Conservation (phyloP, 2,329 filamentous ascomycete genomes). For the Thelonectria rubi region DNA sequence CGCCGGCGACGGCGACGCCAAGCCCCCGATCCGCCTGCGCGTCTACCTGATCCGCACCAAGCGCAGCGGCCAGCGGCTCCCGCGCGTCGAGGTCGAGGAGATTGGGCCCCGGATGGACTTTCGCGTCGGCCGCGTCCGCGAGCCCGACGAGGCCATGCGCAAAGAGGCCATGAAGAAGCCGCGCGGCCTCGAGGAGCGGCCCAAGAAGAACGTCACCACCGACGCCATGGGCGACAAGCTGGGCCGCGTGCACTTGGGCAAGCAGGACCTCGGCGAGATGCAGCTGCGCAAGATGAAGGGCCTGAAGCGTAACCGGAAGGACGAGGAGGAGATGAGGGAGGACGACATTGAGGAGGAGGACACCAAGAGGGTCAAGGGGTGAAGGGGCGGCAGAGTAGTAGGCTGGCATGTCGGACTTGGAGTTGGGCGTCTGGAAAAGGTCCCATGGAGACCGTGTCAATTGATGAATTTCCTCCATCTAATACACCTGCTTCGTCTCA, state of each 20-base stretch:
- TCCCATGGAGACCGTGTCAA: constrained; percentile 39
- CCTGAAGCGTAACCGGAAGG: constrained; percentile 81
- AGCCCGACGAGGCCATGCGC: constrained; percentile 80
- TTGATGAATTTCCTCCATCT: constrained; percentile 37
- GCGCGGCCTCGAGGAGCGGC: constrained; percentile 76
- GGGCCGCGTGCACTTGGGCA: constrained; percentile 88
- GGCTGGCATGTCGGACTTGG: constrained; percentile 34
- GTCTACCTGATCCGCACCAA: constrained; percentile 88
- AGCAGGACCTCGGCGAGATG: constrained; percentile 85
- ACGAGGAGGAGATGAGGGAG: constrained; percentile 58
- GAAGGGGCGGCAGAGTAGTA: constrained; percentile 18
- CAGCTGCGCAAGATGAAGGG: constrained; percentile 99
- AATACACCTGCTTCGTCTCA: not conserved
- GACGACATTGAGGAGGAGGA: constrained; percentile 52
- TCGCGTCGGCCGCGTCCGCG: constrained; percentile 79
- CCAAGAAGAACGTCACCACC: constrained; percentile 96
- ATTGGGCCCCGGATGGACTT: constrained; percentile 96
- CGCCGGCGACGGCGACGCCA: constrained; percentile 53
- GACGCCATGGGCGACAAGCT: constrained; percentile 96
- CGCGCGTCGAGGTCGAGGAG: constrained; percentile 92
- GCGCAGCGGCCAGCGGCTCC: constrained; percentile 85
- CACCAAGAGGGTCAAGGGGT: constrained; percentile 50
- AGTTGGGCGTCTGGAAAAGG: constrained; percentile 47
- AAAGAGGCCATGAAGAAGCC: constrained; percentile 93
- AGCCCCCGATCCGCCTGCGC: constrained; percentile 72